These are phyloP conservation scores for Raphanus hybrid DNA, from an alignment of 441 rosid species.

Conservation along the genomic window DNA sequence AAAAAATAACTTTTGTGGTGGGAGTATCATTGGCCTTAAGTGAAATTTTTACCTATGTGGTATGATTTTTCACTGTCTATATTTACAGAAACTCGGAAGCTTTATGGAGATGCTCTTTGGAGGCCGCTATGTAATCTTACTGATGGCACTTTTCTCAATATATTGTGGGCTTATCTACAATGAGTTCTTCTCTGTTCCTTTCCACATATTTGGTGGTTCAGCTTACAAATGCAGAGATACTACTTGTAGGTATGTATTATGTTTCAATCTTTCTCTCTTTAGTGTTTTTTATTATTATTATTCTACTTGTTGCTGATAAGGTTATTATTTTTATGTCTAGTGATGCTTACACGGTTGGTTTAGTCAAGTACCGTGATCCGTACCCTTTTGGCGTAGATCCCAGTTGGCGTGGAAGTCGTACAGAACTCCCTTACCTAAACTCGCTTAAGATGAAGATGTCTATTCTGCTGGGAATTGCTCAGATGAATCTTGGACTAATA, in stretches of 20 bases:
- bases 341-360: conserved; percentile 71
- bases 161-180: conserved; percentile 97
- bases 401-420: conserved; percentile 98
- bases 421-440: conserved; percentile 91
- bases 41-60: not conserved
- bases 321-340: conserved; percentile 46
- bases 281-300: too few species aligned
- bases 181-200: conserved; percentile 73
- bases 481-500: conserved; percentile 26
- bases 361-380: conserved; percentile 76
- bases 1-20: not conserved
- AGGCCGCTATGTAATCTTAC: conserved; percentile 90
- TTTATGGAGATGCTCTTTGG: conserved; percentile 98
- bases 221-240: too few species aligned
- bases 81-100: conserved; percentile 88
- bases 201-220: too few species aligned
- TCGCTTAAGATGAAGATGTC: conserved; percentile 99
- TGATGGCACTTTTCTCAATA: conserved; percentile 92
- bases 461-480: conserved; percentile 84
- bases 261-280: too few species aligned
- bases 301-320: too few species aligned
- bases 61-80: conserved; percentile 5
- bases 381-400: conserved; percentile 99
- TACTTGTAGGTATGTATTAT: too few species aligned
- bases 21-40: not conserved